These are phyloP conservation scores for Amaranthus cruentus DNA, from an alignment of 148 eudicot genomes.

Conservation along the genomic window DNA sequence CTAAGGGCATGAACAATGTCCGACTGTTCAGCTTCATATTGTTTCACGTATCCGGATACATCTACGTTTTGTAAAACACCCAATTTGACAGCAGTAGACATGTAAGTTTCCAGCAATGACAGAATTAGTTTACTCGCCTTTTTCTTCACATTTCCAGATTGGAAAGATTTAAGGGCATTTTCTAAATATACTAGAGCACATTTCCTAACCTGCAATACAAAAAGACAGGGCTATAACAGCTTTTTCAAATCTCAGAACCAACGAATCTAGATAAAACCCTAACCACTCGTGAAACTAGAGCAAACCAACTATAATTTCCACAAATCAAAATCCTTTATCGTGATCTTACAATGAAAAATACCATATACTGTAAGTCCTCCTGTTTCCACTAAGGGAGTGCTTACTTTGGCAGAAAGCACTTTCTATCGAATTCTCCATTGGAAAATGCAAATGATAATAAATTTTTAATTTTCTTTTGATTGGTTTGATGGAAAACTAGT, in stretches of 20 bases:
- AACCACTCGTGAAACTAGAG: not conserved
- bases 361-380: not conserved
- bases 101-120: conserved; percentile 47
- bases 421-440: too few species aligned
- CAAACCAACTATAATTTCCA: not conserved
- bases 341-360: not conserved
- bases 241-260: not conserved
- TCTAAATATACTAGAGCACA: conserved; percentile 66
- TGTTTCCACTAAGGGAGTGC: not conserved
- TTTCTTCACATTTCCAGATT: conserved; percentile 37
- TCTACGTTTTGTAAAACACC: conserved; percentile 22
- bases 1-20: conserved; percentile 62
- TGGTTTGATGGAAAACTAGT: too few species aligned
- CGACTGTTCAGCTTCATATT: conserved; percentile 45
- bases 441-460: too few species aligned
- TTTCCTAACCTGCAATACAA: conserved; percentile 62
- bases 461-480: too few species aligned
- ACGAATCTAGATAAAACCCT: not conserved
- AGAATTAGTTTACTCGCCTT: conserved; percentile 54
- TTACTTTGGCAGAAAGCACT: too few species aligned
- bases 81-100: conserved; percentile 38
- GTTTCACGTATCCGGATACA: conserved; percentile 30
- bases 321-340: not conserved
- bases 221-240: conserved; percentile 1
- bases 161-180: conserved; percentile 48